phyloP scores from a whole-genome alignment of 2,329 filamentous ascomycete genomes.

The Arachnomyces sp. region DNA sequence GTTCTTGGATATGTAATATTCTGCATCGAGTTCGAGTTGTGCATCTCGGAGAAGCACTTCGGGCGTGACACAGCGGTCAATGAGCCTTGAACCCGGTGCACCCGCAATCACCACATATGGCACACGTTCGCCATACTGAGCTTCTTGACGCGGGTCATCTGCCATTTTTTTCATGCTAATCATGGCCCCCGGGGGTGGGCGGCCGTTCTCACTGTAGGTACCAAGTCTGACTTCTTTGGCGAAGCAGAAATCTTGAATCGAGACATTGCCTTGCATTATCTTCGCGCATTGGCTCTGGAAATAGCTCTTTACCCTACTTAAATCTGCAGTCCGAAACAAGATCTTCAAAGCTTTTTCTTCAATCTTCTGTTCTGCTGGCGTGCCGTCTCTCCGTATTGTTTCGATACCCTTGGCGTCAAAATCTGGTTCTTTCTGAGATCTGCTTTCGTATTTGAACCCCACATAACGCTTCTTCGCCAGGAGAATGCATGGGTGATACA shows the following conservation, averaged over 20 bases:
- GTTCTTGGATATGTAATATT: slow-evolving; percentile 97
- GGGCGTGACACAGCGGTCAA: slow-evolving; percentile 84
- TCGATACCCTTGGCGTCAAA: slow-evolving; percentile 99
- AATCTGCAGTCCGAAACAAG: slow-evolving; percentile 81
- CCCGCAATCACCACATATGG: slow-evolving; percentile 91
- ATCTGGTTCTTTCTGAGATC: slow-evolving; percentile 67
- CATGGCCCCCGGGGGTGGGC: slow-evolving; percentile 76
- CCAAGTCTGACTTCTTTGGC: slow-evolving; percentile 86
- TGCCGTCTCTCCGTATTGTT: slow-evolving; percentile 90
- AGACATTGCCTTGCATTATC: slow-evolving; percentile 82
- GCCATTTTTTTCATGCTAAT: slow-evolving; percentile 84
- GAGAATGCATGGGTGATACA: slow-evolving; percentile 90
- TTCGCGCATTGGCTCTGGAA: slow-evolving; percentile 87
- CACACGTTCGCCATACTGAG: slow-evolving; percentile 89
- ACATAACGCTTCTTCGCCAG: slow-evolving; percentile 97
- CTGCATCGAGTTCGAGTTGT: slow-evolving; percentile 75
- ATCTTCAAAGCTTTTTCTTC: slow-evolving; percentile 86
- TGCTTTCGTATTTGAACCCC: slow-evolving; percentile 89
- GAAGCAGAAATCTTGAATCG: slow-evolving; percentile 93
- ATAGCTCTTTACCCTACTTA: slow-evolving; percentile 81
- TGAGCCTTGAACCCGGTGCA: slow-evolving; percentile 73
- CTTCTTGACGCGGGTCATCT: slow-evolving; percentile 75
- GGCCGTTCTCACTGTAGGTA: slow-evolving; percentile 73
- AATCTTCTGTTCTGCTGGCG: slow-evolving; percentile 91
- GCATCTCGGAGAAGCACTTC: slow-evolving; percentile 72